Base-by-base conservation (phyloP, 2,329 filamentous ascomycete species). In the Ascocoryne sarcoides region DNA sequence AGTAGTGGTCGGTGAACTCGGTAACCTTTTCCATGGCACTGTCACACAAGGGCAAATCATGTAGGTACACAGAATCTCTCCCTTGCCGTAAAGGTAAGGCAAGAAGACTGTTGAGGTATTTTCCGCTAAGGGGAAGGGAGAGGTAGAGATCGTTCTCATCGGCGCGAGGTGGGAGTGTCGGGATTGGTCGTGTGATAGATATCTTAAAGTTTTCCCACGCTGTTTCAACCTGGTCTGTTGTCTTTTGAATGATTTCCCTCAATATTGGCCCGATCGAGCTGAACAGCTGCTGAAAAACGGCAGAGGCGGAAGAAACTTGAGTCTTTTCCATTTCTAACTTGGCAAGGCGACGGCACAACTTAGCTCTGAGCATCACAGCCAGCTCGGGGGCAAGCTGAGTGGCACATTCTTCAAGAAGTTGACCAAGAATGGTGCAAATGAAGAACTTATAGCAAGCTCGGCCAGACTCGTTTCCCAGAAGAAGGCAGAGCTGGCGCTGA, bases 381-480 rank as follows among this genome's bases (percentile, higher is more conserved):
- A 58, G 42, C 10, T 75, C 67, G 0, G 62, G 54, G 23, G 45
- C 41, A 17, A 63, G 52, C 2, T 31, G 37, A n/a, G 44, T 36
- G 10, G 54, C 43, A 3, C 43, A 56, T 17, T 73, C 66, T 0
- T 62, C 50, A 2, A 80, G 56, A 2, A 81, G 58, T 0, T 62
- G 47, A 0, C 67, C 56, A 2, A 80, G 48, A 0, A 76, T 33
- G 2, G 63, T 39, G 34, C 64, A 68, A n/a, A 80, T 65, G 7
- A 81, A 47, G 10, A 71, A 63, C 46, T 83, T 83, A 63, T 79
- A 82, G 21, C 65, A 61, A 0, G 68, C 45, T 2, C 64, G 61
- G 1, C 74, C 74, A 1, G 53, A 16, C 2, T 68, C 57, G 2
- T 54, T 48, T 1, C 67, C 67, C 1, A 70, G 48, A 0, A 52